Evolutionary conservation across 163 green algal species (phyloP).

Genomic region (Chlorella variabilis): DNA sequence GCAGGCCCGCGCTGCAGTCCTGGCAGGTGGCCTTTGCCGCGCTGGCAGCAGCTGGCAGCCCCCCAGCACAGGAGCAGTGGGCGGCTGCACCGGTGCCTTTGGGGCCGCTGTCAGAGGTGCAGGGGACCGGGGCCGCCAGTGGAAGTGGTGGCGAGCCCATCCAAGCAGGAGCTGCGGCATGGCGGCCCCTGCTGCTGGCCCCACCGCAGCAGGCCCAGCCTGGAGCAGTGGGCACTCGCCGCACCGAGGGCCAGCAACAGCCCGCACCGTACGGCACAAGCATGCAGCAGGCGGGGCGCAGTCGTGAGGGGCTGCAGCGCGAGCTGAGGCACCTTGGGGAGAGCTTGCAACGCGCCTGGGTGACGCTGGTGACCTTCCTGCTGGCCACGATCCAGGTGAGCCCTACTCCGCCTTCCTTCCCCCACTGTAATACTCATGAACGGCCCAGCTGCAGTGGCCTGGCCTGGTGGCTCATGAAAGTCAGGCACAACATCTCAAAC

Average conservation of each 20-base stretch:
- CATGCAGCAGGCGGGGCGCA: neutral
- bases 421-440: neutral
- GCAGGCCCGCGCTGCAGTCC: neutral
- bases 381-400: neutral
- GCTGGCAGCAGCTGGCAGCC: neutral
- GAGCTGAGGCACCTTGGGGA: neutral
- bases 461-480: too few species aligned
- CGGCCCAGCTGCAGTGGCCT: too few species aligned
- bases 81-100: too few species aligned
- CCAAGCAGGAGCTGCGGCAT: too few species aligned
- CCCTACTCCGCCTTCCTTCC: neutral
- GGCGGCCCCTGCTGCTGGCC: neutral
- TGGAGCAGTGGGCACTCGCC: too few species aligned
- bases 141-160: too few species aligned
- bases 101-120: too few species aligned
- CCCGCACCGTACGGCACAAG: neutral
- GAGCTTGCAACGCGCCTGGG: neutral
- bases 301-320: neutral
- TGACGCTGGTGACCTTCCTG: neutral
- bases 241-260: neutral
- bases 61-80: neutral
- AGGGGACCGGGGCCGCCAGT: too few species aligned
- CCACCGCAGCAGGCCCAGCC: neutral
- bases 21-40: neutral
- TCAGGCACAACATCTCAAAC: too few species aligned